Evolutionary conservation across 352 stramenopile species (phyloP), one percentile per base, ranked within the genome.

Genomic region (Phytophthora aleatoria): DNA sequence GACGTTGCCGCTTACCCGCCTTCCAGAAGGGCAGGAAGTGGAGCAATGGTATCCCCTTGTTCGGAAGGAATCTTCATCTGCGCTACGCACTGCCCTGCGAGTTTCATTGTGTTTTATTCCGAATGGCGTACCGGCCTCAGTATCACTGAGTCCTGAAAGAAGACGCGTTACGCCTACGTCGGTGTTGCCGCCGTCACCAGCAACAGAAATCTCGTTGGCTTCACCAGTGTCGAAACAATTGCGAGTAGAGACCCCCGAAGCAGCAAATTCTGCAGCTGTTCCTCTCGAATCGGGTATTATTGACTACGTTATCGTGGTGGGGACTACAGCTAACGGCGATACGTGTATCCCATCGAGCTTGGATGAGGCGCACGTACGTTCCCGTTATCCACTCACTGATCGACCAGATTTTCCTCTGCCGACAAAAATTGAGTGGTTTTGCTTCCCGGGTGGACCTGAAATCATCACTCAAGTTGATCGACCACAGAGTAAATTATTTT

Each of bases 391-490:
- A n/a, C 31, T 20, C 0, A 61, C 53, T 2, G 84, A 94, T 57
- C 73, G 81, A 6, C 71, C 50, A 5, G 63, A 81, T 15, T 94
- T 92, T 60, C 79, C 85, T 5, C 51, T 94, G 16, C 87, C 87
- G 1, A 96, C 85, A 1, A 96, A 96, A 68, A 87, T 96, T 49
- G 87, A 96, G 64, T 96, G 87, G 87, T 96, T 96, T 64, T 96
- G 87, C 56, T 94, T 94, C 44, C 86, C 87, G 1, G 73, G 72
- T 24, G 87, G 87, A 6, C 73, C 79, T 0, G 83, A 96, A 68
- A 67, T 88, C 26, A 52, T 91, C 5, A 62, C 65, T 11, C 77
- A 90, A 64, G 33, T 53, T 10, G 35, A 74, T 16, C 63, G 82
- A 11, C 87, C 87, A 0, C 57, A 58, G 15, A 81, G 74, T 15